phyloP scores from a whole-genome alignment of 2,329 filamentous ascomycete species.

The Botryotinia narcissicola region DNA sequence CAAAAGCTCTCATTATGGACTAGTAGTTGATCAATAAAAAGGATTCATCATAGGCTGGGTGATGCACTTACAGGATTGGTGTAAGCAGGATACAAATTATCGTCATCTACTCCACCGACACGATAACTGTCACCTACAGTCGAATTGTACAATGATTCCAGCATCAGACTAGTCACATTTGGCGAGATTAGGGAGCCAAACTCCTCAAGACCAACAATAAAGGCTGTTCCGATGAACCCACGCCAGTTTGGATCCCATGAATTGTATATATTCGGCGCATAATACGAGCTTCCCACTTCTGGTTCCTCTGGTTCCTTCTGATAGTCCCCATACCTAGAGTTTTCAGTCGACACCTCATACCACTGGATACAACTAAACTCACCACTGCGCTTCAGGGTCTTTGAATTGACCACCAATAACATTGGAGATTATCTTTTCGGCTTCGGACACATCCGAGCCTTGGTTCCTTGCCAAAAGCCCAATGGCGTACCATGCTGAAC shows the following conservation, averaged over 20 bases:
- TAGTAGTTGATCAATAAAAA: neutral
- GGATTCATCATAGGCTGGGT: neutral
- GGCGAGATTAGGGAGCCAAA: constrained; percentile 43
- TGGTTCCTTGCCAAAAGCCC: constrained; percentile 56
- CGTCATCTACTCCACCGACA: constrained; percentile 53
- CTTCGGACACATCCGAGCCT: constrained; percentile 48
- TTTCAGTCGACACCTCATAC: neutral
- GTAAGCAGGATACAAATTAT: constrained; percentile 62
- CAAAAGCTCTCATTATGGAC: constrained; percentile 63
- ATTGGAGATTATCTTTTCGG: constrained; percentile 53
- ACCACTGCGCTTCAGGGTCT: constrained; percentile 54
- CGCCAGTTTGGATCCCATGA: constrained; percentile 65
- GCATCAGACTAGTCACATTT: constrained; percentile 43
- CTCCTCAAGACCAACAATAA: constrained; percentile 59
- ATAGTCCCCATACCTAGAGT: constrained; percentile 45
- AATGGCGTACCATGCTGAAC: constrained; percentile 57
- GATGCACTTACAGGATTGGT: constrained; percentile 48
- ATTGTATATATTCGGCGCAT: constrained; percentile 51
- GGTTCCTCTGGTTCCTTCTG: constrained; percentile 57
- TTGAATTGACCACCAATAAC: constrained; percentile 54
- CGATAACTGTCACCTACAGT: constrained; percentile 55
- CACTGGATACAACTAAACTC: neutral
- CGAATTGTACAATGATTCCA: constrained; percentile 53
- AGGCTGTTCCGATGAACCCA: constrained; percentile 58
- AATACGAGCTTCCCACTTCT: constrained; percentile 50